Conservation (phyloP, 306 rosid genomes). For the Rubus parviflorus region DNA sequence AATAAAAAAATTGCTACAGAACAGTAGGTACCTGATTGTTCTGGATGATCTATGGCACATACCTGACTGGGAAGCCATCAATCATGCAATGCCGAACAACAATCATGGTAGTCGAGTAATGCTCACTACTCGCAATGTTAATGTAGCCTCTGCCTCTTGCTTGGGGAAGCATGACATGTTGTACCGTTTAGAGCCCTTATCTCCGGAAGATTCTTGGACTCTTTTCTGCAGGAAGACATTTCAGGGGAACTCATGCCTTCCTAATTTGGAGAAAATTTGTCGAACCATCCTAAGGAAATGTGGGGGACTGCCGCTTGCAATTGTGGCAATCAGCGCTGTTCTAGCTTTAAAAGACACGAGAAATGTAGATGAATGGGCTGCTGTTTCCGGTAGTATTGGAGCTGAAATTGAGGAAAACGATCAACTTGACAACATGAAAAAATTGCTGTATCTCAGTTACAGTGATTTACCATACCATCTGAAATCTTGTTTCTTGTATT, state of each 20-base stretch:
- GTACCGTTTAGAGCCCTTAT: constrained; percentile 38
- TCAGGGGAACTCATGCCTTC: constrained; percentile 44
- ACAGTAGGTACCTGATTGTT: constrained; percentile 50
- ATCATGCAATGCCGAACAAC: constrained; percentile 48
- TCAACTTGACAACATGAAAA: constrained; percentile 42
- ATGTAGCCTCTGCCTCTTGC: constrained; percentile 37
- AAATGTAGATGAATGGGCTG: constrained; percentile 51
- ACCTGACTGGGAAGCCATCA: constrained; percentile 54
- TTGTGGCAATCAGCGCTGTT: constrained; percentile 52
- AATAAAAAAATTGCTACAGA: constrained; percentile 39
- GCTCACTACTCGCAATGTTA: constrained; percentile 51
- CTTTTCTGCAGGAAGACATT: constrained; percentile 49
- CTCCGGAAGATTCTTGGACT: constrained; percentile 48
- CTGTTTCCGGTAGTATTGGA: constrained; percentile 34
- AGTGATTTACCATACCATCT: constrained; percentile 63
- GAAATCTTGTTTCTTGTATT: constrained; percentile 58
- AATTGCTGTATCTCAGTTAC: constrained; percentile 53
- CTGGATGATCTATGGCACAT: constrained; percentile 54
- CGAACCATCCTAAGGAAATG: constrained; percentile 41
- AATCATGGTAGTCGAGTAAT: constrained; percentile 46
- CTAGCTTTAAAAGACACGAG: constrained; percentile 47
- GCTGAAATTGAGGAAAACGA: constrained; percentile 41
- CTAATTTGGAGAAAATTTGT: constrained; percentile 37
- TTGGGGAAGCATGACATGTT: constrained; percentile 27
- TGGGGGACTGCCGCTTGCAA: constrained; percentile 70